phyloP scores from a whole-genome alignment of 2,329 filamentous ascomycete genomes.

The Penicillium paneum region DNA sequence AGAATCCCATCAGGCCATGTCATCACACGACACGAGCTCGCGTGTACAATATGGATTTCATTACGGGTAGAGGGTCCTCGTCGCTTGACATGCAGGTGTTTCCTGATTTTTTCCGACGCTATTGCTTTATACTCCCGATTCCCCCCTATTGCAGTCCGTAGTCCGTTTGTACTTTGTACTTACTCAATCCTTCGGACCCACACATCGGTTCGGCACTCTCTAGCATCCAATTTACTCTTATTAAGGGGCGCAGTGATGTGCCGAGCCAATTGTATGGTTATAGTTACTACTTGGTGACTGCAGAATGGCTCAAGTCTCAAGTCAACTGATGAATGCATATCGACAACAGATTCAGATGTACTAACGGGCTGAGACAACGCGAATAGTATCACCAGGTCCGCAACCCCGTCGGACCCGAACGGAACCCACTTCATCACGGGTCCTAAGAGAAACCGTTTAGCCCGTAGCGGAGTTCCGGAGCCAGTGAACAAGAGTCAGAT shows the following conservation, averaged over 20 bases:
- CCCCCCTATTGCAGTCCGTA: not conserved
- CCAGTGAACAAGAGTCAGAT: not conserved
- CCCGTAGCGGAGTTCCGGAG: constrained; percentile 15
- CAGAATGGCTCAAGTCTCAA: too few species aligned
- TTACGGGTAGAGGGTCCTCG: not conserved
- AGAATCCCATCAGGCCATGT: constrained; percentile 14
- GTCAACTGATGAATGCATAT: not conserved
- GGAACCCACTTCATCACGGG: constrained; percentile 9
- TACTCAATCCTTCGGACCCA: not conserved
- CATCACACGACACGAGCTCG: constrained; percentile 13
- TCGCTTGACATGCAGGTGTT: constrained; percentile 1
- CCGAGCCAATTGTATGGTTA: not conserved
- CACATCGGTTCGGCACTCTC: not conserved
- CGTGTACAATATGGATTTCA: not conserved
- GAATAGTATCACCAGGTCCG: not conserved
- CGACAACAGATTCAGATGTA: not conserved
- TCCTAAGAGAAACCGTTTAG: constrained; percentile 13
- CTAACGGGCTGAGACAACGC: too few species aligned
- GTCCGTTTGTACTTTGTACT: not conserved
- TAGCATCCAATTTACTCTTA: not conserved
- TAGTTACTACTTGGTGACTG: too few species aligned
- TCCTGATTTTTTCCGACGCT: constrained; percentile 1
- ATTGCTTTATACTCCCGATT: not conserved
- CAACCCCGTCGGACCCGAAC: not conserved
- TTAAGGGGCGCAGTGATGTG: not conserved